Base-by-base conservation (phyloP, 768 basidiomycete species). In the Phlebiopsis gigantea region DNA sequence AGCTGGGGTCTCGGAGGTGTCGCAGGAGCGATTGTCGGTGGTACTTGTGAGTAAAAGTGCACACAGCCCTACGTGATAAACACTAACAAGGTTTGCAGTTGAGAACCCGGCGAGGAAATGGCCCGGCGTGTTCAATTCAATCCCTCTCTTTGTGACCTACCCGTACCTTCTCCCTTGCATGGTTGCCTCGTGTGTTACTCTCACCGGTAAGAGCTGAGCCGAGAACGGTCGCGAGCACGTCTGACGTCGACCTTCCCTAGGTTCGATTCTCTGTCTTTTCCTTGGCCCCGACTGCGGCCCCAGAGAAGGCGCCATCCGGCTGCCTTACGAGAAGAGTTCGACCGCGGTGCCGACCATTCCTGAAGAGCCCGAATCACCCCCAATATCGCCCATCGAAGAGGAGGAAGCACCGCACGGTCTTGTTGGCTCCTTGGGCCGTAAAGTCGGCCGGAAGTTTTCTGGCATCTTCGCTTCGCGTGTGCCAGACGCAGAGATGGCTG, bases 1-100 rank as follows among this genome's bases (percentile, higher is more conserved):
- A 91, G 87, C 62, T 97, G 96, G 97, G 95, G 94, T 58, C 82
- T 98, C 61, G 97, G 96, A 59, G 97, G 95, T 81, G 91, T 94
- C 12, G 82, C 86, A 46, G 93, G 93, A 44, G 88, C 89, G 46
- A 87, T 94, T 52, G 79, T 95, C 28, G 93, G 91, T 59, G 90
- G 90, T 63, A 74, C 84, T 63, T 86, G 91, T 92, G 61, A 69
- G 90, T 77, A 21, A 7, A 56, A 31, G 22, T 45, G 7, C 45
- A 21, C n/a, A 22, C 19, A 12, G 10, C 45, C 15, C 25, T 31
- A 14, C 31, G 9, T 39, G 43, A 44, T 17, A 39, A 17, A 39
- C 12, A 2, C 17, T 39, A 39, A 39, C 34, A 39, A 39, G 34
- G 24, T 39, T 21, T 59, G 28, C 63, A 93, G 89, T 90, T 62